Conservation (phyloP, 2,329 filamentous ascomycete species). For the Cercospora sp. region DNA sequence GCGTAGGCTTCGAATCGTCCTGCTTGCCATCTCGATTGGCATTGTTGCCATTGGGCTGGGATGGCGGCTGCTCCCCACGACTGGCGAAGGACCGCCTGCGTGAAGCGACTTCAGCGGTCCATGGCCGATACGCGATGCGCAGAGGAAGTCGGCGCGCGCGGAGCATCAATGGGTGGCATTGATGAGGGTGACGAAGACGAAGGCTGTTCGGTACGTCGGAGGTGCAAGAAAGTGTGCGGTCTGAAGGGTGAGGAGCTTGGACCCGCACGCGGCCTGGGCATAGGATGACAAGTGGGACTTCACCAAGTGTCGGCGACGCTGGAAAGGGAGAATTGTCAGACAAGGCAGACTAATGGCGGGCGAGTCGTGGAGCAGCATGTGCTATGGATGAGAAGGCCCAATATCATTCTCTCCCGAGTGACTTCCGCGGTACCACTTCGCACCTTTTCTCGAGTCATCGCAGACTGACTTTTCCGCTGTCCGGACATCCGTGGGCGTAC, state of each 20-base stretch:
- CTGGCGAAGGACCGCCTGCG: constrained; percentile 3
- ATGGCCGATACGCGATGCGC: constrained; percentile 23
- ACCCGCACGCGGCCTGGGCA: neutral
- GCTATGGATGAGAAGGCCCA: neutral
- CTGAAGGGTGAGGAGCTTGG: neutral
- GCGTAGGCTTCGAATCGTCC: neutral
- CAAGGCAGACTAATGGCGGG: neutral
- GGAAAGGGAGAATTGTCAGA: neutral
- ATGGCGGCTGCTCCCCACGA: neutral
- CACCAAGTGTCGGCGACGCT: neutral
- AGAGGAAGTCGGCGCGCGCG: constrained; percentile 21
- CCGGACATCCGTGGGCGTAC: neutral
- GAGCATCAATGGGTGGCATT: constrained; percentile 31
- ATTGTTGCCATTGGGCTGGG: neutral
- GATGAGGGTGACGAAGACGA: constrained; percentile 1
- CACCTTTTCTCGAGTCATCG: neutral
- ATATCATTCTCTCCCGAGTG: neutral
- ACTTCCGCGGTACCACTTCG: neutral
- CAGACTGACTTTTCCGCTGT: neutral
- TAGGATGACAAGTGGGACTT: neutral
- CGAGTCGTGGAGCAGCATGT: neutral
- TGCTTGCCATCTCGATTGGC: neutral
- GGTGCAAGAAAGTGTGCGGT: neutral
- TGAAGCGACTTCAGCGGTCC: constrained; percentile 3
- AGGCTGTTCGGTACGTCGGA: neutral